These are phyloP conservation scores for Microcyclospora tardicrescens DNA, from an alignment of 2,329 filamentous ascomycete species.

Conservation along the genomic window DNA sequence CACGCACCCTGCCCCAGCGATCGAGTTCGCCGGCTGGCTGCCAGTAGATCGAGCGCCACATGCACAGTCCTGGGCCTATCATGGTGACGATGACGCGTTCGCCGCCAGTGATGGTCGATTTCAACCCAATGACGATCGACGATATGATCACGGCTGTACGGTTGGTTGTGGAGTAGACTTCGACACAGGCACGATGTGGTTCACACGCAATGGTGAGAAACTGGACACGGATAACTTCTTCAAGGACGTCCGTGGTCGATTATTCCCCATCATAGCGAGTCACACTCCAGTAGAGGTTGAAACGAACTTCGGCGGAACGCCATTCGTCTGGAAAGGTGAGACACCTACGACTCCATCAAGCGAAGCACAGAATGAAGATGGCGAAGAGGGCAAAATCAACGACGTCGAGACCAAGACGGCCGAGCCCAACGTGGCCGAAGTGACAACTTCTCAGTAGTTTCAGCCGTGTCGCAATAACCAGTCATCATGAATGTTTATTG, in stretches of 20 bases:
- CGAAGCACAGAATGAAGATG: too few relatives aligned
- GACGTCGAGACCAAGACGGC: too few relatives aligned
- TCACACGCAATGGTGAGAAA: conserved; percentile 6
- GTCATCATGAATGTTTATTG: too few relatives aligned
- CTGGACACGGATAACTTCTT: conserved; percentile 1
- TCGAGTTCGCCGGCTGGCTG: conserved; percentile 3
- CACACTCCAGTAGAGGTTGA: conserved; percentile 1
- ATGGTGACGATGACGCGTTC: conserved; percentile 3
- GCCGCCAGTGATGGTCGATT: background rate
- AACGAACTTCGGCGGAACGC: too few relatives aligned
- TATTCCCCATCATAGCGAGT: conserved; percentile 5
- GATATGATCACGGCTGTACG: conserved; percentile 3
- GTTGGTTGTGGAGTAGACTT: conserved; percentile 5
- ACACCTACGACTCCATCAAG: too few relatives aligned
- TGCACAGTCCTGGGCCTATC: conserved; percentile 4
- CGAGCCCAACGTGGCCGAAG: too few relatives aligned
- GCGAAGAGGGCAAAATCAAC: too few relatives aligned
- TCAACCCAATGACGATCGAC: background rate
- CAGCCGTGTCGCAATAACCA: too few relatives aligned
- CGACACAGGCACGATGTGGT: conserved; percentile 3
- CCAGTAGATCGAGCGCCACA: background rate
- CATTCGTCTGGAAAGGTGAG: too few relatives aligned
- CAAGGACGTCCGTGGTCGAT: conserved; percentile 1
- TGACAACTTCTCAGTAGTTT: too few relatives aligned
- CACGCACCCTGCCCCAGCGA: conserved; percentile 1